Percentiles rank a stretch among this genome's conserved stretches.
Conservation (phyloP, 495 filamentous ascomycete species). For the Podospora pseudopauciseta region DNA sequence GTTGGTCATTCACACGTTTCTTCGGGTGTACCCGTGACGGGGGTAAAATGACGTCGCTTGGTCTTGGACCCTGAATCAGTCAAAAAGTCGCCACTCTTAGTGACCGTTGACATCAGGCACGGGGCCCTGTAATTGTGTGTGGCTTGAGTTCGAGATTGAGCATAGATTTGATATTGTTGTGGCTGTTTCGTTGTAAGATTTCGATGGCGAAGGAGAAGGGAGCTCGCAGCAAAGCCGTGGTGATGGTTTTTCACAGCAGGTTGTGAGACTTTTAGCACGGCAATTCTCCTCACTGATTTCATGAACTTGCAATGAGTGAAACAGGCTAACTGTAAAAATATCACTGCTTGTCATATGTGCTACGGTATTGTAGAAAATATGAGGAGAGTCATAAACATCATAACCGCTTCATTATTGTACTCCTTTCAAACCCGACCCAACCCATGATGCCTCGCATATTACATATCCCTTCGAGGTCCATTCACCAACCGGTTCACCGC, state of each 20-base stretch:
- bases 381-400: not conserved
- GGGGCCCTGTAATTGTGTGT: not conserved
- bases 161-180: not conserved
- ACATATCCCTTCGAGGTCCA: constrained; percentile 25
- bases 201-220: too few relatives aligned
- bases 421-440: not conserved
- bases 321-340: too few relatives aligned
- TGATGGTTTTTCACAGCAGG: too few relatives aligned
- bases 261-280: too few relatives aligned
- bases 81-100: constrained; percentile 5
- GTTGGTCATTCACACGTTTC: not conserved
- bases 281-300: too few relatives aligned
- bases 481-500: constrained; percentile 32
- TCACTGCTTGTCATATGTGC: not conserved
- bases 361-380: not conserved
- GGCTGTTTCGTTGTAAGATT: not conserved
- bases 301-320: too few relatives aligned
- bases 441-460: not conserved
- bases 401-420: not conserved
- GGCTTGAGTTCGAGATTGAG: not conserved
- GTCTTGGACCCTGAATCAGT: not conserved
- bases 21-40: not conserved
- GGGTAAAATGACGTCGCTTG: constrained; percentile 11
- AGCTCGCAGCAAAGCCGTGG: too few relatives aligned
- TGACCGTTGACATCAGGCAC: not conserved